Evolutionary conservation across 768 basidiomycete species (phyloP).

Genomic region (Hygrophorus russula): DNA sequence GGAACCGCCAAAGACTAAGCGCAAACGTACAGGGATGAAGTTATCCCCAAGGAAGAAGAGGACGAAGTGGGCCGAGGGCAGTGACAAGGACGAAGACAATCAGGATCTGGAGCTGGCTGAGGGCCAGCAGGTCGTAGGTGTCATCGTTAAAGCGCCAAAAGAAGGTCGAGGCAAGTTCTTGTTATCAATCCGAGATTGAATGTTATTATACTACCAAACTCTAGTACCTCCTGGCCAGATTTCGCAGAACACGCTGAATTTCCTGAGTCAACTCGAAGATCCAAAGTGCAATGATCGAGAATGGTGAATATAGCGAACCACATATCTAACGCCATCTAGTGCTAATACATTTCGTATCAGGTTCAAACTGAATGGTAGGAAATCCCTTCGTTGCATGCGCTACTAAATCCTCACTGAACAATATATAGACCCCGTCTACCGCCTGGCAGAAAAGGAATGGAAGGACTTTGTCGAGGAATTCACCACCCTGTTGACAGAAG

Average conservation of each 20-base stretch:
- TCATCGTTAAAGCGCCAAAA: slow-evolving; percentile 71
- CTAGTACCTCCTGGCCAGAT: slow-evolving; percentile 77
- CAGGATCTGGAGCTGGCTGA: slow-evolving; percentile 40
- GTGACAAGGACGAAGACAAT: slow-evolving; percentile 30
- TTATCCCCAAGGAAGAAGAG: slow-evolving; percentile 14
- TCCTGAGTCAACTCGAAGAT: slow-evolving; percentile 56
- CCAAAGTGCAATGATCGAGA: slow-evolving; percentile 76
- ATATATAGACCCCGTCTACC: slow-evolving; percentile 61
- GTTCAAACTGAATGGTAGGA: slow-evolving; percentile 83
- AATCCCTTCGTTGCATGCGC: slow-evolving; percentile 6
- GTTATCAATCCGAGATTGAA: slow-evolving; percentile 14
- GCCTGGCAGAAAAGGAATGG: slow-evolving; percentile 83
- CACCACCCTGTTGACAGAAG: slow-evolving; percentile 53
- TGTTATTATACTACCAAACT: neutral
- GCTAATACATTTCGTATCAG: slow-evolving; percentile 22
- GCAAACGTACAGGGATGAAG: slow-evolving; percentile 15
- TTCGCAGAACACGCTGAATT: slow-evolving; percentile 77
- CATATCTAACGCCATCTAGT: neutral
- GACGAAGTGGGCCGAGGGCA: slow-evolving; percentile 18
- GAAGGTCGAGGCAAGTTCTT: slow-evolving; percentile 55
- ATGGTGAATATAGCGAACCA: slow-evolving; percentile 39
- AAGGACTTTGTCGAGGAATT: slow-evolving; percentile 70
- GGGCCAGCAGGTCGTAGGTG: slow-evolving; percentile 63
- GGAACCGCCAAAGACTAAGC: slow-evolving; percentile 19
- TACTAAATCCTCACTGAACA: neutral